phyloP scores from a whole-genome alignment of 1,284 basidiomycete genomes.

The Marasmius tenuissimus region DNA sequence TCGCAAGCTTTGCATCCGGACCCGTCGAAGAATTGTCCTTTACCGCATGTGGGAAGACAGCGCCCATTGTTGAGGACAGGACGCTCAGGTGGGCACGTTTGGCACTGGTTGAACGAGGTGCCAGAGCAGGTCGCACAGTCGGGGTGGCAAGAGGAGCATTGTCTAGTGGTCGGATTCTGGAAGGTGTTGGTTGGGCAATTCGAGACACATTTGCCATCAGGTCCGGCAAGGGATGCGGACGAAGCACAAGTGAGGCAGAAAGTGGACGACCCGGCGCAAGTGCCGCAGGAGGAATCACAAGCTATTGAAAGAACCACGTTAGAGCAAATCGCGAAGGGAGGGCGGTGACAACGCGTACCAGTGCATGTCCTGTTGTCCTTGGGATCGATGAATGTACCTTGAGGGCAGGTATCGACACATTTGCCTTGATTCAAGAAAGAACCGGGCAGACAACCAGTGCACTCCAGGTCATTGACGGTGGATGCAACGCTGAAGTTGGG shows the following conservation, averaged over 20 bases:
- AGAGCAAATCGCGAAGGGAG: conserved; percentile 2
- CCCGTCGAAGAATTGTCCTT: conserved; percentile 71
- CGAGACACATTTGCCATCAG: conserved; percentile 67
- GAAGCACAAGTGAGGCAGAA: conserved; percentile 74
- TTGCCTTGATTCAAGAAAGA: conserved; percentile 66
- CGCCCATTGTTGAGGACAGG: conserved; percentile 73
- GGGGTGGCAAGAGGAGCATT: conserved; percentile 74
- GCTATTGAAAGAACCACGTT: conserved; percentile 37
- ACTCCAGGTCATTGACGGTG: conserved; percentile 63
- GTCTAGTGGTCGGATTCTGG: conserved; percentile 46
- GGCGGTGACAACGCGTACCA: conserved; percentile 38
- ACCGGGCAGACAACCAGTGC: conserved; percentile 75
- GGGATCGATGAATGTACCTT: conserved; percentile 69
- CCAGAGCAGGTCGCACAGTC: conserved; percentile 80
- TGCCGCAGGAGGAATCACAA: conserved; percentile 72
- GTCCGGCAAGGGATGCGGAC: conserved; percentile 45
- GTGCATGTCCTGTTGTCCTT: conserved; percentile 70
- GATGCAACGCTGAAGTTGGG: conserved; percentile 69
- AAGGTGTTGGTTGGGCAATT: conserved; percentile 74
- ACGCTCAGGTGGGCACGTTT: conserved; percentile 60
- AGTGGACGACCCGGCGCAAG: conserved; percentile 62
- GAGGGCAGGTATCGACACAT: conserved; percentile 69
- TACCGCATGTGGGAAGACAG: conserved; percentile 74
- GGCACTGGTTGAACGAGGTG: conserved; percentile 72
- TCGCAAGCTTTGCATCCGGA: conserved; percentile 71